These are phyloP conservation scores for Phytophthora fragariae DNA, from an alignment of 352 stramenopile species.

Conservation along the genomic window DNA sequence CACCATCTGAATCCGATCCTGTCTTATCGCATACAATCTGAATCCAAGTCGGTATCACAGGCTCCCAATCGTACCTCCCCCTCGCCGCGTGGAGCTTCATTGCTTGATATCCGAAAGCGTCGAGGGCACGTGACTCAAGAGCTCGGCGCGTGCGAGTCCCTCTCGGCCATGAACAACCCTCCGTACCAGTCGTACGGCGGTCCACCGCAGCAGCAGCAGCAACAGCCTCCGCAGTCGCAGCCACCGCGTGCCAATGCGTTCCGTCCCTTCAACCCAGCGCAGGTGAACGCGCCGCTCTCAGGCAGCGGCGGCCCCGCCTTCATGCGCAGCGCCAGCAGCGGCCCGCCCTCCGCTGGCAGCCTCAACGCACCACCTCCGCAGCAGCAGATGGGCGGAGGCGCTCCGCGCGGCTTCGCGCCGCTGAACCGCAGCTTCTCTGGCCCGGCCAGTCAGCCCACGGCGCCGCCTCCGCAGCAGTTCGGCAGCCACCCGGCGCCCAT, in stretches of 20 bases:
- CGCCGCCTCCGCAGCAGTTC: conserved; percentile 35
- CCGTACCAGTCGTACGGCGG: conserved; percentile 69
- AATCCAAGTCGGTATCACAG: background rate
- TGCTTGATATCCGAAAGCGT: conserved; percentile 31
- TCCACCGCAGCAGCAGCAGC: conserved; percentile 42
- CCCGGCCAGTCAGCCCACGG: conserved; percentile 43
- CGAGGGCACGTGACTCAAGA: conserved; percentile 10
- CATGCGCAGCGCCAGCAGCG: conserved; percentile 27
- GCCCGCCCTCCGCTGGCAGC: conserved; percentile 30
- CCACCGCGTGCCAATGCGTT: conserved; percentile 51
- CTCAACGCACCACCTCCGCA: conserved; percentile 33
- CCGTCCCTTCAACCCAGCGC: conserved; percentile 73
- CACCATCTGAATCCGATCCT: background rate
- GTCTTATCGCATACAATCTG: background rate
- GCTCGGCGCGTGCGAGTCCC: no score
- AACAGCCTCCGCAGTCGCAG: conserved; percentile 35
- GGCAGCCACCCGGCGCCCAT: conserved; percentile 33
- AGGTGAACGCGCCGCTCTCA: conserved; percentile 50
- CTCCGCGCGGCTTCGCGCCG: conserved; percentile 38
- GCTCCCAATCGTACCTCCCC: background rate
- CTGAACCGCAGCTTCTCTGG: conserved; percentile 39
- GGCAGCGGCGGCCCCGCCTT: conserved; percentile 36
- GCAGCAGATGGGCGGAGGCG: conserved; percentile 12
- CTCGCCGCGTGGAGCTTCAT: conserved; percentile 34
- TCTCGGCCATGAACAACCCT: conserved; percentile 45